Percentiles rank a stretch among this genome's conserved stretches.
phyloP scores from a whole-genome alignment of 2,329 filamentous ascomycete species.

The Fusarium euwallaceae region DNA sequence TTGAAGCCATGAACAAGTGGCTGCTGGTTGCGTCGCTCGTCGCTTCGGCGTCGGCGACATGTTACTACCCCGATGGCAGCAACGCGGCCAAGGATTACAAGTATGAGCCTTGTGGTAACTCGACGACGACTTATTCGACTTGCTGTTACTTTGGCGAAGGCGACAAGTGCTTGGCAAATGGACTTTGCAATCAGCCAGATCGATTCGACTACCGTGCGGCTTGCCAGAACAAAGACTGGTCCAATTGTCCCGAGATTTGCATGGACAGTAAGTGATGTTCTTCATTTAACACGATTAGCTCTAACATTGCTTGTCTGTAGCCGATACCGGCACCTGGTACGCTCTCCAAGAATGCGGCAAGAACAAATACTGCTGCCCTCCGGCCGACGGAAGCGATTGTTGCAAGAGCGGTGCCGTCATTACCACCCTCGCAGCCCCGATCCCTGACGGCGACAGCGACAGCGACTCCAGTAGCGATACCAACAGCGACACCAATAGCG shows the following conservation, averaged over 20 bases:
- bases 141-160: constrained; percentile 44
- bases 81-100: constrained; percentile 38
- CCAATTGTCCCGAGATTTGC: constrained; percentile 36
- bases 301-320: constrained; percentile 1
- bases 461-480: not conserved
- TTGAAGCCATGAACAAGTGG: constrained; percentile 11
- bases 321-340: constrained; percentile 28
- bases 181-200: constrained; percentile 30
- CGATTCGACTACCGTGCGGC: constrained; percentile 39
- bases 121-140: constrained; percentile 31
- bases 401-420: constrained; percentile 34
- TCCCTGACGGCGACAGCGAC: not conserved
- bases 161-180: constrained; percentile 37
- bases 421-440: constrained; percentile 27
- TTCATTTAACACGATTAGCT: accelerated
- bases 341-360: constrained; percentile 24
- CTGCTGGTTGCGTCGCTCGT: constrained; percentile 3
- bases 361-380: constrained; percentile 42
- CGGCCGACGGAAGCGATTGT: constrained; percentile 23
- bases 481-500: not conserved
- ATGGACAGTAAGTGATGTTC: constrained; percentile 30
- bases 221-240: constrained; percentile 42
- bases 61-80: constrained; percentile 42
- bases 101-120: constrained; percentile 37
- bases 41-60: constrained; percentile 15